These are phyloP conservation scores for Calamus simplicifolius DNA, from an alignment of 176 grass and related monocot genomes.

Conservation along the genomic window DNA sequence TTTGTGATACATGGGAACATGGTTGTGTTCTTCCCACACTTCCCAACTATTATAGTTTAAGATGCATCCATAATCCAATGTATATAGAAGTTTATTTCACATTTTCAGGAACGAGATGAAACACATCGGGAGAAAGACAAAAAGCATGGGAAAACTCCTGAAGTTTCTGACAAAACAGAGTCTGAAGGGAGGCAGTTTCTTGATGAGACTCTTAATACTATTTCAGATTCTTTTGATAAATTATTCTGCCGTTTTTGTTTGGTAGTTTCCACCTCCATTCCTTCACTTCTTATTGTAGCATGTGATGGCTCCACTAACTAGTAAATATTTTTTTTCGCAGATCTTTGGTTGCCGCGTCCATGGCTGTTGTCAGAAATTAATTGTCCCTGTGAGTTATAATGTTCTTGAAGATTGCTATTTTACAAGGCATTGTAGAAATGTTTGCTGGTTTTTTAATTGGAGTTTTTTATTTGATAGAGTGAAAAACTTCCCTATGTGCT, in stretches of 20 bases:
- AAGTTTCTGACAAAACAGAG: constrained; percentile 35
- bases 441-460: constrained; percentile 11
- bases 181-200: constrained; percentile 31
- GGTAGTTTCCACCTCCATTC: constrained; percentile 40
- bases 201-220: constrained; percentile 70
- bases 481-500: constrained; percentile 58
- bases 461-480: constrained; percentile 40
- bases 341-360: constrained; percentile 94
- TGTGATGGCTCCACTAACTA: constrained; percentile 18
- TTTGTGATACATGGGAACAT: not conserved
- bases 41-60: not conserved
- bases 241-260: constrained; percentile 94
- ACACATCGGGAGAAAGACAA: constrained; percentile 46
- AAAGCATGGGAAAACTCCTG: constrained; percentile 26
- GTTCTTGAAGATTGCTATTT: constrained; percentile 15
- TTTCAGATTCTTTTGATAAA: constrained; percentile 97
- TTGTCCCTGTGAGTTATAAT: constrained; percentile 59
- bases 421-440: constrained; percentile 4
- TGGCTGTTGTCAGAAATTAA: constrained; percentile 91
- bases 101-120: constrained; percentile 66
- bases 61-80: not conserved
- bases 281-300: not conserved
- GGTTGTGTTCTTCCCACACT: too few species aligned
- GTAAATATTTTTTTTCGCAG: constrained; percentile 28
- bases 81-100: constrained; percentile 16